Evolutionary conservation across 371 early-diverging fungal genomes (phyloP), one percentile per base, ranked within the genome.

Genomic region (Rhizopus microsporus): DNA sequence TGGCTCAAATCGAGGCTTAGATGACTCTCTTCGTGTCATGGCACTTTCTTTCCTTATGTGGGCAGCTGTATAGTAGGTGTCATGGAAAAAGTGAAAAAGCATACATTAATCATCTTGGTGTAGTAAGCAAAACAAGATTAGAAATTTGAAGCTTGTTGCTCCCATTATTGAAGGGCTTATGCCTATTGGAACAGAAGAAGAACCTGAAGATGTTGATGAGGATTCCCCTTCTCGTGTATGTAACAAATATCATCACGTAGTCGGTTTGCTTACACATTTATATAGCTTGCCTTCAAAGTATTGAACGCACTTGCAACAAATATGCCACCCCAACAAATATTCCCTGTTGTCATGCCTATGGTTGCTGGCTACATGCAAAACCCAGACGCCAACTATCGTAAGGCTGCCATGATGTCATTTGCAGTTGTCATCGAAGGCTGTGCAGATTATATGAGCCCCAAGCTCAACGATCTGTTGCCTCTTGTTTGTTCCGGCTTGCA

Each of bases 341-440:
- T 93, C 75, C 92, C 92, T 6, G 71, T 83, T 3, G 84, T 92
- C 32, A 80, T 88, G 66, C 74, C 87, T 10, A 75, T 84, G 53
- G 88, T 94, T 39, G 60, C 88, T 17, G 71, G 70, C 51, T 93
- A 91, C 61, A 85, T 93, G 85, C 88, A 87, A 56, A 90, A 80
- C 53, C 72, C 82, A 5, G 82, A 90, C 46, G 87, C 92, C 37
- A 71, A 76, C 48, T 83, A 70, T 62, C 86, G 95, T 54, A 93
- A 92, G 69, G 93, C 93, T 42, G 90, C 89, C 52, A 90, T 96
- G 92, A 85, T 94, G 77, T 84, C 89, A 5, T 80, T 96, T 63
- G 93, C 92, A 53, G 91, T 91, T n/a, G 68, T 82, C 34, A 83
- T 90, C 34, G 95, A 95, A 62, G 93, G 93, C 0, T 89, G 93